These are phyloP conservation scores for Nephelium lappaceum DNA, from an alignment of 345 rosid species.

Conservation along the genomic window DNA sequence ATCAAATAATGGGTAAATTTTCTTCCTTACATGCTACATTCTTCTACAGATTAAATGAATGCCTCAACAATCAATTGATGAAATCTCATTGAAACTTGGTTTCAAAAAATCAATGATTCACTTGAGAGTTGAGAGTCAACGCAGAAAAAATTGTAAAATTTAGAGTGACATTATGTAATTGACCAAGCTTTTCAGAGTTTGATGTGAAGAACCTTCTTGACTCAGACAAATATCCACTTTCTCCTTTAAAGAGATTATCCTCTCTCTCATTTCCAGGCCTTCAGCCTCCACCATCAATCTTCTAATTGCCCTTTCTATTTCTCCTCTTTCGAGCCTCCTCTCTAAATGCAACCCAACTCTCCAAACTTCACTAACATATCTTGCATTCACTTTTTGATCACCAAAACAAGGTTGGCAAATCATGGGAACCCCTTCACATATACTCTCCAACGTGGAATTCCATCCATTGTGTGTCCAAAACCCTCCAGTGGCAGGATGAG, in stretches of 20 bases:
- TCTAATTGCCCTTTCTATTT: constrained; percentile 22
- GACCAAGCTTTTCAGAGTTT: constrained; percentile 11
- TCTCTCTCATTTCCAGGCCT: constrained; percentile 38
- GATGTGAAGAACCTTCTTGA: constrained; percentile 29
- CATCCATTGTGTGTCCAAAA: constrained; percentile 43
- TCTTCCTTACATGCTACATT: too few species aligned
- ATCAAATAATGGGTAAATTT: too few species aligned
- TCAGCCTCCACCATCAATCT: constrained; percentile 26
- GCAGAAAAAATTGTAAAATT: not conserved
- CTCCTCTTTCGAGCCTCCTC: constrained; percentile 29
- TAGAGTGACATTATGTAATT: constrained; percentile 21
- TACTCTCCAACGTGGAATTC: constrained; percentile 38
- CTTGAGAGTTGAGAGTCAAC: too few species aligned
- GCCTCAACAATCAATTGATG: too few species aligned
- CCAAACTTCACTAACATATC: constrained; percentile 34
- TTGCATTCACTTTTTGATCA: constrained; percentile 36
- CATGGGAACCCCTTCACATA: constrained; percentile 40
- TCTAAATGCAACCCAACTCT: constrained; percentile 33
- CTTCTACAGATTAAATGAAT: too few species aligned
- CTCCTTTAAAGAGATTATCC: constrained; percentile 22
- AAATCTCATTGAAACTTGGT: too few species aligned
- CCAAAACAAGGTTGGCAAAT: constrained; percentile 45
- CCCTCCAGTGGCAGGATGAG: constrained; percentile 33
- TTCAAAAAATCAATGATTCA: too few species aligned
- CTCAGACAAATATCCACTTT: constrained; percentile 19